Evolutionary conservation across 768 basidiomycete species (phyloP).

Genomic region (Dictyophora rubrovolvata): DNA sequence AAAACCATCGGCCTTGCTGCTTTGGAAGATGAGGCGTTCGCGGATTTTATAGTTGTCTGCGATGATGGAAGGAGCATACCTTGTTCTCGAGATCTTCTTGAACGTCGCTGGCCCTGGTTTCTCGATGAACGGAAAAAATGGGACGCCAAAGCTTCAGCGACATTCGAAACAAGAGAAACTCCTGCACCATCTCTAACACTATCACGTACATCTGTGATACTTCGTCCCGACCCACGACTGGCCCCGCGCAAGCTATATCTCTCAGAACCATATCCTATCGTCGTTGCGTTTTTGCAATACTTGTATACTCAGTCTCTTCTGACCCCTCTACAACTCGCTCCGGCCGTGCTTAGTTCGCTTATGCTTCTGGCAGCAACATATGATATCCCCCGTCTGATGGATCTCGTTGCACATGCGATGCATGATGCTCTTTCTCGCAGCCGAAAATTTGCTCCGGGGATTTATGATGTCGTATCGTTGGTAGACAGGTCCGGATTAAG

Average conservation of each 20-base stretch:
- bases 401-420: conserved; percentile 28
- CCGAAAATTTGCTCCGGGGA: background rate
- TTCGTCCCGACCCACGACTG: conserved; percentile 17
- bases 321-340: conserved; percentile 30
- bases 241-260: conserved; percentile 23
- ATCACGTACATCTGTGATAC: background rate
- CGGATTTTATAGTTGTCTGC: conserved; percentile 33
- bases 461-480: background rate
- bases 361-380: conserved; percentile 30
- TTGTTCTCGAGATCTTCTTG: conserved; percentile 27
- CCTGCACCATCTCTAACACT: background rate
- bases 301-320: conserved; percentile 30
- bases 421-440: conserved; percentile 25
- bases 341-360: conserved; percentile 27
- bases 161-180: background rate
- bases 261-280: conserved; percentile 30
- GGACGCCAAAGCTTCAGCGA: conserved; percentile 10
- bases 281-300: conserved; percentile 33
- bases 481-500: background rate
- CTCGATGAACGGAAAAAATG: conserved; percentile 8
- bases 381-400: conserved; percentile 22
- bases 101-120: conserved; percentile 35
- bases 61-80: conserved; percentile 29
- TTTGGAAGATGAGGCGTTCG: conserved; percentile 22
- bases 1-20: conserved; percentile 25